phyloP scores from a whole-genome alignment of 805 yeast species.

The Starmera dryadoides region DNA sequence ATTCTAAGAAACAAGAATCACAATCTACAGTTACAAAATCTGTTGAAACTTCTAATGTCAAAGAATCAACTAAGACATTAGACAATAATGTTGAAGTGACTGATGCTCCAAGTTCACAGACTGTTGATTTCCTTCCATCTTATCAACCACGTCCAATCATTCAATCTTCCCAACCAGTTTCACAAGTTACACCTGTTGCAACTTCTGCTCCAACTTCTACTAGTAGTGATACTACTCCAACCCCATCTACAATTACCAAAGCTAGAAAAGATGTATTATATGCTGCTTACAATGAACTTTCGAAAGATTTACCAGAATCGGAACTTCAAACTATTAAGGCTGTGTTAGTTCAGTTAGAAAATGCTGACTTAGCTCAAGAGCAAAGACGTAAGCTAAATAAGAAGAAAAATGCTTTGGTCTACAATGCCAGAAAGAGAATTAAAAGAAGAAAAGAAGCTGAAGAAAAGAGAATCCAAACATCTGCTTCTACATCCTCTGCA shows the following conservation, averaged over 20 bases:
- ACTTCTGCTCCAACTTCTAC: neutral
- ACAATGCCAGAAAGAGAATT: constrained; percentile 7
- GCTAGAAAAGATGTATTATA: no score
- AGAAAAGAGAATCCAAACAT: neutral
- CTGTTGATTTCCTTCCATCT: neutral
- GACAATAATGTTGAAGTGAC: neutral
- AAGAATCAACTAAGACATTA: neutral
- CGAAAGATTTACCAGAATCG: neutral
- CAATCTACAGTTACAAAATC: neutral
- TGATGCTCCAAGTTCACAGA: neutral
- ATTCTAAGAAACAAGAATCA: neutral
- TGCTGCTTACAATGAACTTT: no score
- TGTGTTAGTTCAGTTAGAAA: neutral
- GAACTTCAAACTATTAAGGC: neutral
- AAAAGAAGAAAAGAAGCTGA: constrained; percentile 1
- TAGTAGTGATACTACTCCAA: neutral
- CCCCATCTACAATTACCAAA: neutral
- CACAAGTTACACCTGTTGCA: neutral
- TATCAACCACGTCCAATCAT: neutral
- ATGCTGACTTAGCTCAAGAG: neutral
- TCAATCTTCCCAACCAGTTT: neutral
- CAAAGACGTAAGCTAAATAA: constrained; percentile 1
- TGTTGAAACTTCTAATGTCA: neutral
- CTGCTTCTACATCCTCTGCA: no score
- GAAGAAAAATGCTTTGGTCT: constrained; percentile 3